Evolutionary conservation across 371 early-diverging fungal species (phyloP), one percentile per base, ranked within the genome.

Genomic region (Mucor irregularis): DNA sequence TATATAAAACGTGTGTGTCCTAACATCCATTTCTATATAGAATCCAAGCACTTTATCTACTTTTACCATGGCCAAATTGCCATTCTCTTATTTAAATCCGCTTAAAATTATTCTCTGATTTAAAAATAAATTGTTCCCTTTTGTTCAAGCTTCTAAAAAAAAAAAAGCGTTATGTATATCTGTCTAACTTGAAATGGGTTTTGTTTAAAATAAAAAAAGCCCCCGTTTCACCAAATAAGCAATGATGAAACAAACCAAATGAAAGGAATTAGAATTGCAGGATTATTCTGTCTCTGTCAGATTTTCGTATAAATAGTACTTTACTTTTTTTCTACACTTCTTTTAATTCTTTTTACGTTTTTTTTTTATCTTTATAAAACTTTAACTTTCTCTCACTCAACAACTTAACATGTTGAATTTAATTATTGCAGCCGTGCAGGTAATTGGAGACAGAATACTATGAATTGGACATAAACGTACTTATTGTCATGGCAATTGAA

Each of bases 21-120:
- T 29, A 28, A 30, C 1, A 5, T 5, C 1, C 8, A 0, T 3
- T 43, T 1, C 25, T 6, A 25, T 49, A 13, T 75, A 82, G 90
- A 92, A 75, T 90, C 90, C 59, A 86, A 96, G 83, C 94, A 94
- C 64, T 98, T 98, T 64, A 96, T 98, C 76, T 98, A 97, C 87
- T 97, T 98, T 72, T 98, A 98, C 72, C 82, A 93, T 51, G 94
- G 92, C 47, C 92, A 93, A 71, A 94, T 94, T 43, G 98, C 98
- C 19, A 92, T 97, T 63, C 82, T 98, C 55, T 79, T 97, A 44
- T 97, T 97, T 84, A 97, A 95, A 72, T 89, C 92, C 46, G 89
- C 93, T 54, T 93, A 84, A 84, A 67, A 21, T 25, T 43, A 25
- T 43, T 43, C 10, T 43, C 26, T 43, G 11, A 7, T 45, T n/a